Percentiles rank a stretch among this genome's conserved stretches.
phyloP scores from a whole-genome alignment of 257 asterid species.

The Prunella vulgaris region DNA sequence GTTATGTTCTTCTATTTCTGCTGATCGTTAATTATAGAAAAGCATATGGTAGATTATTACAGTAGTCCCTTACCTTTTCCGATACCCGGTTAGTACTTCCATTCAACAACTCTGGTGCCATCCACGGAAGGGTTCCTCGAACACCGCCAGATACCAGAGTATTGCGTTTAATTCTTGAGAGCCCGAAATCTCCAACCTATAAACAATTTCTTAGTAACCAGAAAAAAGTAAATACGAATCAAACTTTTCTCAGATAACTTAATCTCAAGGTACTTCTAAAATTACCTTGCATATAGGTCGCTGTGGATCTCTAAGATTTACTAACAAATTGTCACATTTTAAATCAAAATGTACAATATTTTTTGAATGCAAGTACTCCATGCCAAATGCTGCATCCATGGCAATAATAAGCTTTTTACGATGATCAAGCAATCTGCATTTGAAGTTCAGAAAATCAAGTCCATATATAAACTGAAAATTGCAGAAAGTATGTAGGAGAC shows the following conservation, averaged over 20 bases:
- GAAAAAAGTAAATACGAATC: not conserved
- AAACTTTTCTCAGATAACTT: not conserved
- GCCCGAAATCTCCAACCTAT: slow-evolving; percentile 77
- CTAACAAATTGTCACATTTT: slow-evolving; percentile 74
- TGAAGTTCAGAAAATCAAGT: slow-evolving; percentile 24
- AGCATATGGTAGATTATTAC: not conserved
- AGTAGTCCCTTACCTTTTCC: slow-evolving; percentile 44
- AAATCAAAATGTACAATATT: slow-evolving; percentile 79
- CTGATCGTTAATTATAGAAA: not conserved
- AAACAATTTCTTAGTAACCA: no score
- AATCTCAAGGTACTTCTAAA: not conserved
- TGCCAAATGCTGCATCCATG: slow-evolving; percentile 87
- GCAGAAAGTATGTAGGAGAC: slow-evolving; percentile 13
- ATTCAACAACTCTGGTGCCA: slow-evolving; percentile 74
- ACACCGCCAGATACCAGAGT: slow-evolving; percentile 78
- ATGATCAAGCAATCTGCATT: slow-evolving; percentile 49
- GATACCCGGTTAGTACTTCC: slow-evolving; percentile 63
- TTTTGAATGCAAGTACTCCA: slow-evolving; percentile 75
- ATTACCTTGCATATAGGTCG: slow-evolving; percentile 75
- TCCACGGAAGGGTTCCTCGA: slow-evolving; percentile 79
- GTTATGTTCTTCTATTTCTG: slow-evolving; percentile 9
- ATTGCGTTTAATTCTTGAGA: slow-evolving; percentile 63
- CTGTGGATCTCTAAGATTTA: slow-evolving; percentile 59
- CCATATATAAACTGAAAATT: slow-evolving; percentile 12
- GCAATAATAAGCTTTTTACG: slow-evolving; percentile 60